Evolutionary conservation across 2,329 filamentous ascomycete genomes (phyloP), one percentile per base, ranked within the genome.

Genomic region (Pseudocercospora ulei): DNA sequence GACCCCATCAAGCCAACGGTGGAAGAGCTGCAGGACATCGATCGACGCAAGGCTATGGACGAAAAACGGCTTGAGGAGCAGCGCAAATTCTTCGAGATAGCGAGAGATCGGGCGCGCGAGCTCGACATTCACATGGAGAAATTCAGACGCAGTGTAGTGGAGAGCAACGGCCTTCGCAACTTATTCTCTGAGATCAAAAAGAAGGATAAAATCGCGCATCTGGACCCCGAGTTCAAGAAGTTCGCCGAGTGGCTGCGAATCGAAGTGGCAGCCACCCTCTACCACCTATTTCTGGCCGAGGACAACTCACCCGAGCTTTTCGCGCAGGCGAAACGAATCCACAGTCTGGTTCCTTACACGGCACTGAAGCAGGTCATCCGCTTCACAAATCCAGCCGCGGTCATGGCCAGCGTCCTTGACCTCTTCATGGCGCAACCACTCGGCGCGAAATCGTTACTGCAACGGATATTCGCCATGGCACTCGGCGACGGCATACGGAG

Each of bases 211-310:
- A 88, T 98, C 37, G 73, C 76, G 48, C 85, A 95, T 51, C 72
- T 98, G 37, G 93, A 84, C 56, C 80, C 92, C 7, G 87, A 96
- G 60, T 96, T 96, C 61, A 83, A 90, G 56, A 98, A 96, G 60
- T 96, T 98, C 58, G 88, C 88, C 11, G 90, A 98, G 62, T 98
- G 90, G 90, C 68, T 96, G 35, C 80, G 90, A 24, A 98, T 98
- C 56, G 90, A 98, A 65, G 80, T 98, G 33, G 90, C 90, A 14
- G 90, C 90, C 25, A 95, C 90, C 13, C 77, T 96, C 43, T 98
- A 98, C 58, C 90, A 98, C 61, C 70, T 98, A 20, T 98, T 98
- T 70, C 72, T 98, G 28, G 90, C 90, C 4, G 90, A 98, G 61
- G 90, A 98, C 64, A 98, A 98, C 62, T 95, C 88, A 0, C 87